Conservation (phyloP, 2,329 filamentous ascomycete species). For the Aspergillus proliferans region DNA sequence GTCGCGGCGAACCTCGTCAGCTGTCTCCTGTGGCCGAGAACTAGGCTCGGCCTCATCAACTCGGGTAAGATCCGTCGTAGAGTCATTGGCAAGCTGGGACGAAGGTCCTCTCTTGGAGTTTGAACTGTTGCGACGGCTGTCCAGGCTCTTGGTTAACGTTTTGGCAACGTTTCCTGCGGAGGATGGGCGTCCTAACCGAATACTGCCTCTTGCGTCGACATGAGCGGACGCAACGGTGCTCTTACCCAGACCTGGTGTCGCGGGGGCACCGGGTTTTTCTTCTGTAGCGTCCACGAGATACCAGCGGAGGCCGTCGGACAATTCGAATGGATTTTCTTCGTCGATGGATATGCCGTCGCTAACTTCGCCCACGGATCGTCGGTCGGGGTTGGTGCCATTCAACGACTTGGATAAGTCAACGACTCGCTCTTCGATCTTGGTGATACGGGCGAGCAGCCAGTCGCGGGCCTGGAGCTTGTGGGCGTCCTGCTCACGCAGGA, state of each 20-base stretch:
- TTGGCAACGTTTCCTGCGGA: slow-evolving; percentile 69
- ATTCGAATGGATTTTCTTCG: slow-evolving; percentile 93
- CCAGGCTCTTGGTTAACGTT: slow-evolving; percentile 78
- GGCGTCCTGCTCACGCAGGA: slow-evolving; percentile 83
- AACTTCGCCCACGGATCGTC: slow-evolving; percentile 40
- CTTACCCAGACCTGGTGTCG: slow-evolving; percentile 87
- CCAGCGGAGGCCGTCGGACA: slow-evolving; percentile 92
- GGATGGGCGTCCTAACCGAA: slow-evolving; percentile 44
- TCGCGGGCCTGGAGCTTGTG: slow-evolving; percentile 80
- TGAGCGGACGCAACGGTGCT: slow-evolving; percentile 83
- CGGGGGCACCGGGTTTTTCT: slow-evolving; percentile 84
- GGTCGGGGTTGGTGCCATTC: slow-evolving; percentile 49
- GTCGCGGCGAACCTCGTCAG: slow-evolving; percentile 46
- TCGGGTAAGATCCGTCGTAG: slow-evolving; percentile 29
- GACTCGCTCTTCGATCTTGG: slow-evolving; percentile 82
- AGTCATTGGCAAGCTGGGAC: slow-evolving; percentile 27
- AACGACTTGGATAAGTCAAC: slow-evolving; percentile 84
- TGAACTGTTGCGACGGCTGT: slow-evolving; percentile 83
- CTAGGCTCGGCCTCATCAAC: slow-evolving; percentile 30
- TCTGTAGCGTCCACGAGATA: slow-evolving; percentile 90
- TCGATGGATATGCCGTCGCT: slow-evolving; percentile 59
- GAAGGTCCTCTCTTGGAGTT: slow-evolving; percentile 66
- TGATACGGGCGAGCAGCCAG: slow-evolving; percentile 94
- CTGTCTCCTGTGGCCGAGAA: slow-evolving; percentile 33
- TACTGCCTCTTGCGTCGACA: slow-evolving; percentile 74